Evolutionary conservation across 2,329 filamentous ascomycete species (phyloP).

Genomic region (Nothophaeocryptopus gaeumannii): DNA sequence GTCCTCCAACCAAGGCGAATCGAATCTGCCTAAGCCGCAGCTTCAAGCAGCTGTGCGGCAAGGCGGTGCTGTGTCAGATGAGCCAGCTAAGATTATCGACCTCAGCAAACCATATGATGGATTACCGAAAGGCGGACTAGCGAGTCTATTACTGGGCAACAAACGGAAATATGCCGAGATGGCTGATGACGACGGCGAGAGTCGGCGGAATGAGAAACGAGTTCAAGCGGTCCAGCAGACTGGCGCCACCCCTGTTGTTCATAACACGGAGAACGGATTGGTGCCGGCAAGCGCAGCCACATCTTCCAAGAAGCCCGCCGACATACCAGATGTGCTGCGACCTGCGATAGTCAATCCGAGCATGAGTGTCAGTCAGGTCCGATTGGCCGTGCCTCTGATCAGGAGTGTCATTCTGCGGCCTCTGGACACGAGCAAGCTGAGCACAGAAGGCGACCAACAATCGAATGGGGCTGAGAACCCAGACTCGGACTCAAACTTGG

Average conservation of each 20-base stretch:
- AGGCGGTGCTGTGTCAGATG: conserved; percentile 46
- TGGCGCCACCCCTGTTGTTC: conserved; percentile 70
- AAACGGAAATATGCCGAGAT: conserved; percentile 77
- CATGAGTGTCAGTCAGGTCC: conserved; percentile 75
- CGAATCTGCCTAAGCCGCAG: conserved; percentile 83
- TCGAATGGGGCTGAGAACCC: conserved; percentile 41
- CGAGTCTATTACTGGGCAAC: conserved; percentile 83
- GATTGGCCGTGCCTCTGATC: conserved; percentile 84
- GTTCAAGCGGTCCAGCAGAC: conserved; percentile 56
- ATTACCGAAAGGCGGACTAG: conserved; percentile 82
- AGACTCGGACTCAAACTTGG: conserved; percentile 61
- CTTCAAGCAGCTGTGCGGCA: conserved; percentile 72
- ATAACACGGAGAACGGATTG: conserved; percentile 73
- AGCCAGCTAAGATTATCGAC: conserved; percentile 67
- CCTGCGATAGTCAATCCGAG: conserved; percentile 83
- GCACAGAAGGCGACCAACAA: conserved; percentile 44
- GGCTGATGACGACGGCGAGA: conserved; percentile 76
- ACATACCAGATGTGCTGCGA: conserved; percentile 77
- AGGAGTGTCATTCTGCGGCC: conserved; percentile 78
- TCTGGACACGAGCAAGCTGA: conserved; percentile 63
- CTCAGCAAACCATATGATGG: conserved; percentile 92
- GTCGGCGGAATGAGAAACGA: conserved; percentile 59
- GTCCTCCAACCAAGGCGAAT: conserved; percentile 81
- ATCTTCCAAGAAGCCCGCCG: conserved; percentile 39
- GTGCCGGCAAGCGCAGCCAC: conserved; percentile 68